Evolutionary conservation across 2,329 filamentous ascomycete species (phyloP).

Genomic region (Pseudonectria foliicola): DNA sequence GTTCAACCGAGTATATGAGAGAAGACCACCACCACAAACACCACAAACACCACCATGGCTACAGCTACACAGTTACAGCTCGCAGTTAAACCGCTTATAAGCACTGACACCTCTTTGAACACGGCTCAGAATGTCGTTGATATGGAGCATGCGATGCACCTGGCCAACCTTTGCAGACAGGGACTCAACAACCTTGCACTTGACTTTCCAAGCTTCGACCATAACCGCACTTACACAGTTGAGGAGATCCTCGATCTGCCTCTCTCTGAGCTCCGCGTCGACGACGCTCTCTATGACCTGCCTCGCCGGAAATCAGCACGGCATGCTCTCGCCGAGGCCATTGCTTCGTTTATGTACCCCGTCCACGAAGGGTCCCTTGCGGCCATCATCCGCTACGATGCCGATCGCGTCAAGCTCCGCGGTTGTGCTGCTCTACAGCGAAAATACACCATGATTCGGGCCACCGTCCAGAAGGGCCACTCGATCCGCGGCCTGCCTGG

Average conservation of each 20-base stretch:
- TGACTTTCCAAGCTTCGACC: conserved; percentile 22
- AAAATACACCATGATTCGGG: conserved; percentile 26
- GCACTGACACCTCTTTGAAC: conserved; percentile 4
- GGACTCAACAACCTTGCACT: conserved; percentile 22
- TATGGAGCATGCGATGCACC: conserved; percentile 19
- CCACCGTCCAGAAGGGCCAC: conserved; percentile 26
- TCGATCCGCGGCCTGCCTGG: conserved; percentile 20
- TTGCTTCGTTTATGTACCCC: conserved; percentile 29
- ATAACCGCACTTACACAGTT: conserved; percentile 23
- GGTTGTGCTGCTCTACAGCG: conserved; percentile 30
- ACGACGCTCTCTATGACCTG: conserved; percentile 25
- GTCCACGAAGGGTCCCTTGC: conserved; percentile 27
- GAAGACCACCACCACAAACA: too few species aligned
- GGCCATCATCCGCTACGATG: conserved; percentile 31
- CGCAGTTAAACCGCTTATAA: conserved; percentile 12
- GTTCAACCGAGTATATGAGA: not conserved
- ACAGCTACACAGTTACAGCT: conserved; percentile 26
- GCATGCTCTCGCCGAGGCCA: conserved; percentile 22
- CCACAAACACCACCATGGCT: conserved; percentile 18
- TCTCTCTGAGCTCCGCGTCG: conserved; percentile 21
- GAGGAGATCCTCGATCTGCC: conserved; percentile 31
- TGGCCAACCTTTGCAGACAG: conserved; percentile 23
- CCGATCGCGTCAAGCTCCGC: conserved; percentile 29
- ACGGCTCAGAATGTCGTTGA: conserved; percentile 9
- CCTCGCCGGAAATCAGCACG: conserved; percentile 29